A percentile compares a stretch with the other conserved stretches of the same genome.
phyloP scores from a whole-genome alignment of 805 yeast genomes.

The Metschnikowia hibisci region DNA sequence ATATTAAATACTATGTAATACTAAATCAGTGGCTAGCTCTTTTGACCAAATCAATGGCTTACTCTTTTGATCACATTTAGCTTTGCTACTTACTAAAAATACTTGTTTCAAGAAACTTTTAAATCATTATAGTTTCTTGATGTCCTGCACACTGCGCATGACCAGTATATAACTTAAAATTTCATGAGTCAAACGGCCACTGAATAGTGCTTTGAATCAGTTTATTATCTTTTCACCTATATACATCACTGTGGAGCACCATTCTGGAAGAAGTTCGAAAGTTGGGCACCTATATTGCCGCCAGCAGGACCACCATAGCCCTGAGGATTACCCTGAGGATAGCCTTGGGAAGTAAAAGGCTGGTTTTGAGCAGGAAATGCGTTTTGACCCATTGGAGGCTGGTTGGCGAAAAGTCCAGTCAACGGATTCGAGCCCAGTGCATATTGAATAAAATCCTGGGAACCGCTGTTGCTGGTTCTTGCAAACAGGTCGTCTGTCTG shows the following conservation, averaged over 20 bases:
- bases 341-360: slow-evolving; percentile 6
- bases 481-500: slow-evolving; percentile 45
- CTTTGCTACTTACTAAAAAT: no score
- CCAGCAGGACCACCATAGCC: slow-evolving; percentile 15
- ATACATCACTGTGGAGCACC: slow-evolving; percentile 10
- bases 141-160: no score
- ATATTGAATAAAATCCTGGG: slow-evolving; percentile 32
- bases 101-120: no score
- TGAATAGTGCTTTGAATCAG: no score
- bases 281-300: slow-evolving; percentile 36
- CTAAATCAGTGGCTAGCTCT: no score
- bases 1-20: no score
- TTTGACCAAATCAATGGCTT: no score
- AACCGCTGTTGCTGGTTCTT: slow-evolving; percentile 35
- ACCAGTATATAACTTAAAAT: no score
- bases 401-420: slow-evolving; percentile 41
- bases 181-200: no score
- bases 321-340: slow-evolving; percentile 12
- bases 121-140: no score
- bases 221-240: neutral
- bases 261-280: slow-evolving; percentile 36
- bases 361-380: slow-evolving; percentile 12
- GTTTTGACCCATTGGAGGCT: slow-evolving; percentile 11
- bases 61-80: no score
- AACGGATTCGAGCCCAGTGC: slow-evolving; percentile 43